Evolutionary conservation across 768 basidiomycete species (phyloP).

Genomic region (Coprinopsis marcescibilis): DNA sequence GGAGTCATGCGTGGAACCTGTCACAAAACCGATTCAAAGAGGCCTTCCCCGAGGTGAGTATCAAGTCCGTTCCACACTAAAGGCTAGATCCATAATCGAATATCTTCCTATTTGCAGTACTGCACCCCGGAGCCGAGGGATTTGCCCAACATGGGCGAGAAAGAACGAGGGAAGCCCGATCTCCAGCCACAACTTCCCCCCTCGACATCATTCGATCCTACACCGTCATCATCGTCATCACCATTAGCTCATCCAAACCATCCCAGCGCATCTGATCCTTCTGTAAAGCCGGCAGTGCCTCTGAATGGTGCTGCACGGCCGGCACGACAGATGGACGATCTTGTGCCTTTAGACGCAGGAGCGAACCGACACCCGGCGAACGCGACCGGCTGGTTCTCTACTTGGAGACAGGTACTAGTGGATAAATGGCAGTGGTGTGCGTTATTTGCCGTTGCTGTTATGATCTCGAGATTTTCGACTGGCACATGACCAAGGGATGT

Average conservation of each 20-base stretch:
- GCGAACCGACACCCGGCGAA: conserved; percentile 22
- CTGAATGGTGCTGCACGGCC: conserved; percentile 9
- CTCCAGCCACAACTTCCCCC: conserved; percentile 10
- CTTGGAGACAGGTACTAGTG: conserved; percentile 64
- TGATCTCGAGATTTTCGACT: conserved; percentile 75
- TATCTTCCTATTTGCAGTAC: conserved; percentile 64
- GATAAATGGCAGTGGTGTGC: conserved; percentile 86
- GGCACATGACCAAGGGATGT: no score
- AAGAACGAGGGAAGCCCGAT: conserved; percentile 53
- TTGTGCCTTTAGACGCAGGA: conserved; percentile 11
- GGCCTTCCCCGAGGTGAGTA: conserved; percentile 78
- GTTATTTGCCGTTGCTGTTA: conserved; percentile 68
- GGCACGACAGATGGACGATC: conserved; percentile 9
- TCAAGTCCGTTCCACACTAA: conserved; percentile 5
- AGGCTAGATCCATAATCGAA: conserved; percentile 5
- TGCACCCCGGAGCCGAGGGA: conserved; percentile 60
- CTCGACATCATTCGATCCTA: conserved; percentile 6
- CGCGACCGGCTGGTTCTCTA: conserved; percentile 48
- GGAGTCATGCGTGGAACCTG: conserved; percentile 86
- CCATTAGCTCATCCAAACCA: conserved; percentile 7
- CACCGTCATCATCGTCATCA: conserved; percentile 10
- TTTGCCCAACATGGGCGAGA: conserved; percentile 91
- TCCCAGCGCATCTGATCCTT: not conserved
- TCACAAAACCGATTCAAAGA: conserved; percentile 76
- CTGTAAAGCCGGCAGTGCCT: not conserved